Evolutionary conservation across 2,329 filamentous ascomycete species (phyloP).

Genomic region (Botrytis galanthina): DNA sequence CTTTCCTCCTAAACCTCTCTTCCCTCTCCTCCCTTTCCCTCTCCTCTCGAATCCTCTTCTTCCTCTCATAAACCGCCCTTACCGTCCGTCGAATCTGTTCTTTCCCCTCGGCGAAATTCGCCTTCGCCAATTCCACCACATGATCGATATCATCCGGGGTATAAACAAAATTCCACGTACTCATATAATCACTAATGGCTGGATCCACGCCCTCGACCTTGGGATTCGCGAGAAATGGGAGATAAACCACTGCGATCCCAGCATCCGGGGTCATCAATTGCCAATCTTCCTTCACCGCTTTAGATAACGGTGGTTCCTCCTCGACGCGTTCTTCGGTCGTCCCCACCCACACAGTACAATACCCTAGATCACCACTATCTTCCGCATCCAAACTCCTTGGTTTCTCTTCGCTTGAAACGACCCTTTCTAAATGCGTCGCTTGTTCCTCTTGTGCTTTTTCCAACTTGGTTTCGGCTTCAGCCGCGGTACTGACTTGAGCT

Average conservation of each 20-base stretch:
- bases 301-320: conserved; percentile 41
- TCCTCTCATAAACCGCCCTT: conserved; percentile 86
- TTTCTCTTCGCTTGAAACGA: conserved; percentile 30
- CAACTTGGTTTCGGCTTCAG: conserved; percentile 63
- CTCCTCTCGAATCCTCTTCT: conserved; percentile 66
- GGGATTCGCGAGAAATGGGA: conserved; percentile 82
- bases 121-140: conserved; percentile 75
- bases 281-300: conserved; percentile 59
- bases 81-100: conserved; percentile 77
- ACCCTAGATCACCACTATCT: conserved; percentile 65
- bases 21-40: conserved; percentile 44
- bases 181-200: conserved; percentile 78
- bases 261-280: conserved; percentile 72
- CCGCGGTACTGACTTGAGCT: conserved; percentile 56
- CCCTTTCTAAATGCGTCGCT: conserved; percentile 38
- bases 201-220: conserved; percentile 82
- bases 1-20: conserved; percentile 47
- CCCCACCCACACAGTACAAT: conserved; percentile 95
- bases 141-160: conserved; percentile 85
- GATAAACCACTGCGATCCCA: conserved; percentile 85
- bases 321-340: conserved; percentile 69
- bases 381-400: conserved; percentile 38
- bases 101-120: conserved; percentile 82
- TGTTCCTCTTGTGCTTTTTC: conserved; percentile 55
- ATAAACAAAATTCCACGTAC: conserved; percentile 98